Conservation (phyloP, 1,284 basidiomycete genomes). For the Microbotryum intermedium region DNA sequence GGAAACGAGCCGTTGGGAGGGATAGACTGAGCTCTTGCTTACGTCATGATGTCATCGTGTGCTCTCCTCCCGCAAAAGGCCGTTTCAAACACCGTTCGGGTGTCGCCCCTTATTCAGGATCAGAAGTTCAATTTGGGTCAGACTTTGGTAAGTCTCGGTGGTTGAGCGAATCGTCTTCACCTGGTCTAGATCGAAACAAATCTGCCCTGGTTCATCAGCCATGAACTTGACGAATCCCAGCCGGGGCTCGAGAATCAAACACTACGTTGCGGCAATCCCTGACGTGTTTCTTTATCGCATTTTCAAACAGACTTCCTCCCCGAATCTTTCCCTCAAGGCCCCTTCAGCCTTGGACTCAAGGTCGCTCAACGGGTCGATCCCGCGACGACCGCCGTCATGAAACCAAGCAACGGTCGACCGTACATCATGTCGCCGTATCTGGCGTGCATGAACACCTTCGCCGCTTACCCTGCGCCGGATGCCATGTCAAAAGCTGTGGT, state of each 20-base stretch:
- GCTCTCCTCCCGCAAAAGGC: constrained; percentile 21
- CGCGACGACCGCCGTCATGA: constrained; percentile 35
- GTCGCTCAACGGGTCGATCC: constrained; percentile 41
- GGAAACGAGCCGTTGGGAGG: too few species aligned
- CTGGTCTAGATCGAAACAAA: background rate
- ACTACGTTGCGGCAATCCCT: too few species aligned
- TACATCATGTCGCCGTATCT: constrained; percentile 43
- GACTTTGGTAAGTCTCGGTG: constrained; percentile 37
- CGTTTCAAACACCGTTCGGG: constrained; percentile 37
- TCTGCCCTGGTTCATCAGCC: too few species aligned
- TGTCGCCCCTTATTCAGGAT: constrained; percentile 30
- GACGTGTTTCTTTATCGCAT: too few species aligned
- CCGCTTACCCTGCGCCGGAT: constrained; percentile 21
- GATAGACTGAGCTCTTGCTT: too few species aligned
- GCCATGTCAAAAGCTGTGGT: constrained; percentile 16
- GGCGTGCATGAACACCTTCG: constrained; percentile 42
- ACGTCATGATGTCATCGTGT: too few species aligned
- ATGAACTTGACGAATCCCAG: too few species aligned
- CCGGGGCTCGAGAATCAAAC: too few species aligned
- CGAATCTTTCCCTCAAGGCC: constrained; percentile 15
- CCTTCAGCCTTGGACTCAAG: constrained; percentile 42
- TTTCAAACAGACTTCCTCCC: constrained; percentile 16
- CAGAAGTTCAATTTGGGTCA: constrained; percentile 33
- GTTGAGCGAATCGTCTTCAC: constrained; percentile 11
- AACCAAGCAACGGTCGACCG: constrained; percentile 39